phyloP scores from a whole-genome alignment of 441 rosid species.

The Syzygium syzygioides region DNA sequence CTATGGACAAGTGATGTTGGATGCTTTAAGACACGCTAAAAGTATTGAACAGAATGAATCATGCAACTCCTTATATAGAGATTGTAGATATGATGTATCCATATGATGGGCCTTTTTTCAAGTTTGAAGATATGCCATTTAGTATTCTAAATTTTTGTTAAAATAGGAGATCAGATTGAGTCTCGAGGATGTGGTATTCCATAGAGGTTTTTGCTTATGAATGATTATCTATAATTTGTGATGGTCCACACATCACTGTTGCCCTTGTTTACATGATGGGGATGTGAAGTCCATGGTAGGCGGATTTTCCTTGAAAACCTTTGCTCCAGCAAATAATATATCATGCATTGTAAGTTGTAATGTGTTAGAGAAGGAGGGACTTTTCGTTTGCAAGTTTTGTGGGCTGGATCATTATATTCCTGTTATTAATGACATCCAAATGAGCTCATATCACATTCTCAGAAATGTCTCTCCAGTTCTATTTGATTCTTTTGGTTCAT shows the following conservation, averaged over 20 bases:
- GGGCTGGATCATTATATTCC: background rate
- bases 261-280: background rate
- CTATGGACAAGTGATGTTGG: background rate
- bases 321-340: background rate
- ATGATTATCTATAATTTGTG: background rate
- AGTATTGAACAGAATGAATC: background rate
- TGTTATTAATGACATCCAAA: background rate
- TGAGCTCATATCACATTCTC: background rate
- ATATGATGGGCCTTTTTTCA: background rate
- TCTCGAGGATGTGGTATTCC: background rate
- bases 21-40: background rate
- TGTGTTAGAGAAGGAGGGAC: background rate
- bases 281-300: background rate
- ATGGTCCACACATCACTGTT: background rate
- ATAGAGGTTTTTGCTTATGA: background rate
- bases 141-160: background rate
- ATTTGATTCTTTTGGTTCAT: background rate
- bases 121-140: background rate
- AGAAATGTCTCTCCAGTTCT: background rate
- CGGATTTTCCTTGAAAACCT: background rate
- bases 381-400: background rate
- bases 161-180: background rate
- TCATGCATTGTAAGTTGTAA: background rate
- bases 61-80: background rate
- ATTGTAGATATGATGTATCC: background rate